Evolutionary conservation across 345 rosid genomes (phyloP).

Genomic region (Trapa incisa): DNA sequence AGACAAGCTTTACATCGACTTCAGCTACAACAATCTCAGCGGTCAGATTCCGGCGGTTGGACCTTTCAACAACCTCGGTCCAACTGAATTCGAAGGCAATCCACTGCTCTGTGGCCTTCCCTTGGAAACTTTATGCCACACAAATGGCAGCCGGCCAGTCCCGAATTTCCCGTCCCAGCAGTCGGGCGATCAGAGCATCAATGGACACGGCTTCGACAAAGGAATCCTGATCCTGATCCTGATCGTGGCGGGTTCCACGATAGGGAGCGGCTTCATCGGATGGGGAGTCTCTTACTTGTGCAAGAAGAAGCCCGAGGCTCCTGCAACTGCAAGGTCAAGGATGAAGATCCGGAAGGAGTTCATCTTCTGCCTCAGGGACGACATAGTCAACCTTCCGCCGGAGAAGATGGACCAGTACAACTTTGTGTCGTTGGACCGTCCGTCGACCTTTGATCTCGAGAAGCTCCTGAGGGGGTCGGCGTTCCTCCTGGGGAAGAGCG

Average conservation of each 20-base stretch:
- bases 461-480: constrained; percentile 84
- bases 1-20: constrained; percentile 52
- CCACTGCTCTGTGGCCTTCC: constrained; percentile 68
- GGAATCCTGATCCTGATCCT: constrained; percentile 7
- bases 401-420: constrained; percentile 46
- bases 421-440: constrained; percentile 49
- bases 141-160: constrained; percentile 6
- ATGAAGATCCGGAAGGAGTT: constrained; percentile 29
- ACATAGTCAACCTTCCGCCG: constrained; percentile 26
- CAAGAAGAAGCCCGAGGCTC: constrained; percentile 21
- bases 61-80: constrained; percentile 45
- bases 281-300: constrained; percentile 30
- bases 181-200: constrained; percentile 5
- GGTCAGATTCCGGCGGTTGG: constrained; percentile 59
- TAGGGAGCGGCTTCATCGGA: constrained; percentile 37
- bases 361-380: constrained; percentile 41
- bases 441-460: constrained; percentile 58
- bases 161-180: constrained; percentile 13
- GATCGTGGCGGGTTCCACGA: constrained; percentile 20
- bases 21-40: constrained; percentile 64
- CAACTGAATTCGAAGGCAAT: constrained; percentile 68
- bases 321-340: constrained; percentile 4
- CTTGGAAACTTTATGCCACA: constrained; percentile 32
- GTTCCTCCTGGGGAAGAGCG: constrained; percentile 79
- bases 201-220: constrained; percentile 13